A percentile compares a stretch with the other conserved stretches of the same genome.
phyloP scores from a whole-genome alignment of 1,284 basidiomycete genomes.

The Fistulina hepatica region DNA sequence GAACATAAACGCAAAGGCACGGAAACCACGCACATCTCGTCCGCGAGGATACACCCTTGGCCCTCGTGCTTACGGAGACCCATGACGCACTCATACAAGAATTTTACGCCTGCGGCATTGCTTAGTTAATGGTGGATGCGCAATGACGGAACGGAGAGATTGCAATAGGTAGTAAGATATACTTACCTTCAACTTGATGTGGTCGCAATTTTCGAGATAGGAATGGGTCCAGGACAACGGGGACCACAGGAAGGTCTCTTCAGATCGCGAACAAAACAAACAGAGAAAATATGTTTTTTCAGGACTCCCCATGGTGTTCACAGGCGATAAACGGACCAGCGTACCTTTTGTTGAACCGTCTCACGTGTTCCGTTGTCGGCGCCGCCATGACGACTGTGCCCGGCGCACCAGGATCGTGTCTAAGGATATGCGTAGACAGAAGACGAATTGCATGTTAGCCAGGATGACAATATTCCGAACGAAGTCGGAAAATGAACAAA shows the following conservation, averaged over 20 bases:
- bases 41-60: conserved; percentile 91
- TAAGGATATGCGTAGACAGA: conserved; percentile 24
- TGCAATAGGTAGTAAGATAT: conserved; percentile 1
- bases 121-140: no score
- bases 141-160: conserved; percentile 1
- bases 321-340: conserved; percentile 13
- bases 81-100: conserved; percentile 96
- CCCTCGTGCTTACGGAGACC: conserved; percentile 83
- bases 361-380: conserved; percentile 60
- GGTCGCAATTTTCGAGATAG: conserved; percentile 69
- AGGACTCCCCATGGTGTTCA: no score
- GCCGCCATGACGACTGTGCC: conserved; percentile 83
- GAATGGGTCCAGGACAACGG: conserved; percentile 93
- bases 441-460: no score
- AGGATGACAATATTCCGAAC: no score
- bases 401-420: conserved; percentile 65
- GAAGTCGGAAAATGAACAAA: conserved; percentile 7
- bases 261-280: no score
- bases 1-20: no score
- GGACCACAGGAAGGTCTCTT: conserved; percentile 54
- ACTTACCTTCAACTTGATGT: conserved; percentile 82
- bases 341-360: conserved; percentile 64
- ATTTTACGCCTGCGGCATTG: conserved; percentile 70
- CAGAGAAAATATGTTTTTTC: conserved; percentile 6
- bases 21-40: conserved; percentile 75